Base-by-base conservation (phyloP, 805 yeast genomes). In the Ogataea polymorpha region DNA sequence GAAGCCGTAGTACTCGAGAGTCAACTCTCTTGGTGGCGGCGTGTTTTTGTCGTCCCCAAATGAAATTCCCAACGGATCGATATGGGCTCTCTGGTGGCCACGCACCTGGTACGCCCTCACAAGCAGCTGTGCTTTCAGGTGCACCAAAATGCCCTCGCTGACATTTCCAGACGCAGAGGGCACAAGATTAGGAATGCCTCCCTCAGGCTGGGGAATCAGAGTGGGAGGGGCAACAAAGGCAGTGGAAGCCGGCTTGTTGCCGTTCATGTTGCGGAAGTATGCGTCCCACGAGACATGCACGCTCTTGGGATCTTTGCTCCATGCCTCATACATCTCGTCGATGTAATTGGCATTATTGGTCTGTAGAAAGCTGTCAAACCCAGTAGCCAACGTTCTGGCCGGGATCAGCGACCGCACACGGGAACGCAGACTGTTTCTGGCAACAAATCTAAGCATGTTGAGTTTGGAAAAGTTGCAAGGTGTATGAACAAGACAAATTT, bases 31-130 rank as follows among this genome's bases (percentile, higher is more conserved):
- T 49, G 99, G 97, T 32, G 75, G 49, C 13, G 74, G 70, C 38
- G 68, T 63, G 10, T 61, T 49, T 29, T 52, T 52, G 57, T 77
- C 78, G 58, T 79, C 86, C 54, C 93, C 97, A 61, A 81, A 86
- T 14, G 90, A 79, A 59, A 91, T 85, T 26, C 85, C 91, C 60
- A 93, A 72, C n/a, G 99, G 99, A 67, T 93, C 99, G 48, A 89
- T 82, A 56, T 81, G 83, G 33, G 98, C 97, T 71, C 86, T 87
- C 66, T 82, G 85, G 67, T 93, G 99, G 53, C 99, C 99, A 68
- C 98, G 82, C 39, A 93, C 99, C 72, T 93, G 99, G 70, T 90
- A 93, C 23, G 99, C 99, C 67, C 99, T 86, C 49, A 95, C 97
- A 56, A 93, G 75, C 55, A 93, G 78, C 74, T 93, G 99, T 13